Evolutionary conservation across 2,329 filamentous ascomycete species (phyloP).

Genomic region (Diaporthe sp.): DNA sequence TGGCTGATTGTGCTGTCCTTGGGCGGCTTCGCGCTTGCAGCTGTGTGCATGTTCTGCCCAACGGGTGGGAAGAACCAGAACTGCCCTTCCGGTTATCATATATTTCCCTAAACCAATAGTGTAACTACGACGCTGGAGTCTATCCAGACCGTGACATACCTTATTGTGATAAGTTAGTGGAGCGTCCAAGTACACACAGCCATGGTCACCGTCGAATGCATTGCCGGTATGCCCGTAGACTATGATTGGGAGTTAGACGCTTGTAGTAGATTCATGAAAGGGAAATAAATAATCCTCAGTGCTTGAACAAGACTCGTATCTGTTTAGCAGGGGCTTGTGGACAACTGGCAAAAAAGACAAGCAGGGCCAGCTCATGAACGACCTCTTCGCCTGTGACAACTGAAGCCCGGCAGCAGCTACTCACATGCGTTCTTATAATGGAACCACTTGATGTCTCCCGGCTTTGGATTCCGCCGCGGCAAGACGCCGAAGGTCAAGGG

Average conservation of each 20-base stretch:
- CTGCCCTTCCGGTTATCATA: not conserved
- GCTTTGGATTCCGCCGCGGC: constrained; percentile 28
- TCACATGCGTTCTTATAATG: constrained; percentile 32
- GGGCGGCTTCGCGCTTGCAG: constrained; percentile 25
- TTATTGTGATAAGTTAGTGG: constrained; percentile 34
- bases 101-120: not conserved
- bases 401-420: not conserved
- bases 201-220: constrained; percentile 32
- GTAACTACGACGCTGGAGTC: too few relatives aligned
- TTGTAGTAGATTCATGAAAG: too few relatives aligned
- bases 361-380: not conserved
- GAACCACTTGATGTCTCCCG: constrained; percentile 30
- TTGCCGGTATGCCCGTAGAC: constrained; percentile 34
- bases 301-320: not conserved
- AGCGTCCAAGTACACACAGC: constrained; percentile 29
- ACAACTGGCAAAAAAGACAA: accelerated
- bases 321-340: not conserved
- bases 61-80: constrained; percentile 35
- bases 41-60: constrained; percentile 33
- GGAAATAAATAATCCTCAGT: not conserved
- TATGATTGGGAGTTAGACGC: not conserved
- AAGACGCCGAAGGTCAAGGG: constrained; percentile 31
- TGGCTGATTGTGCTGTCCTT: constrained; percentile 25
- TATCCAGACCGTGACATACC: not conserved
- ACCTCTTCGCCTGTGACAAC: accelerated